Base-by-base conservation (phyloP, 345 rosid species). In the Syzygium oleosum region DNA sequence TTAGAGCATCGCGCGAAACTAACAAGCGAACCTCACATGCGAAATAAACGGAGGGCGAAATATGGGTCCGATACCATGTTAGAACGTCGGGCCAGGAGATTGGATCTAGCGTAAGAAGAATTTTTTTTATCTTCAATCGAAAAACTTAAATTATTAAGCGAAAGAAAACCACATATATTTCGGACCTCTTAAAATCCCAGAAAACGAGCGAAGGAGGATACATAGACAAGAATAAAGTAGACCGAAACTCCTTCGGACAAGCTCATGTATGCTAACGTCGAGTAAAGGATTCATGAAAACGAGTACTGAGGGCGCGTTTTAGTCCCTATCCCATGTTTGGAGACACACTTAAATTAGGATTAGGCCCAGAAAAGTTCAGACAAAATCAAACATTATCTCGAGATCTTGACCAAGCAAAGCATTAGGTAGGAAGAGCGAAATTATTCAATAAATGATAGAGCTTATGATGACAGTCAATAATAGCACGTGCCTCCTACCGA, bases 1-100 rank as follows among this genome's bases (percentile, higher is more conserved):
- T 0, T 0, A 29, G 21, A 63, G 77, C 10, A 63, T 63, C 38
- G 1, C 16, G 8, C 1, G 77, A 19, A 63, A 29, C 15, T 29
- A 63, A 63, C 38, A 29, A 63, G 77, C 21, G 10, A 63, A 63
- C 0, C 21, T 63, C 77, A 0, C 19, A 6, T 3, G 19, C 77
- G 15, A 59, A 59, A 59, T 27, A 25, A 25, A 27, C 13, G 73
- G 15, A 61, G 14, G 34, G n/a, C 9, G 4, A 61, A n/a, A 61
- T n/a, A 15, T 61, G 73, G 15, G 9, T 61, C 13, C 14, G 9
- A n/a, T 13, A 61, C 9, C 17, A 12, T 13, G 1, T 0, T n/a
- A 61, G 19, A 61, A 27, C 34, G 73, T 27, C 9, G 34, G 29
- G 25, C 14, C 34, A 3, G 73, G 34, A n/a, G 19, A 65, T 29